Conservation (phyloP, 1,284 basidiomycete species). For the Takashimella koratensis region DNA sequence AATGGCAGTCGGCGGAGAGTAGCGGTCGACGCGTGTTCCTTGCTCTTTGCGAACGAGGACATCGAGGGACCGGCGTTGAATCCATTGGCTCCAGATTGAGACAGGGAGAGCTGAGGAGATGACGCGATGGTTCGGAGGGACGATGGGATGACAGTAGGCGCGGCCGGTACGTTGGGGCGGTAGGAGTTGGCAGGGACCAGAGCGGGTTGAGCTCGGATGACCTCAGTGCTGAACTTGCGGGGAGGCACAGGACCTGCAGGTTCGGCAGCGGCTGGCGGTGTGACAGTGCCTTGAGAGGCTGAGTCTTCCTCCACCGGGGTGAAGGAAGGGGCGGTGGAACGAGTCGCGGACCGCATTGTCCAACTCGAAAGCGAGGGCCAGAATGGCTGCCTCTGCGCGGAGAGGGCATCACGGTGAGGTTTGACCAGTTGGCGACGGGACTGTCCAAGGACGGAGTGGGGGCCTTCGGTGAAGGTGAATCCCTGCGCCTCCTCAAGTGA, state of each 20-base stretch:
- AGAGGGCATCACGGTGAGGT: not conserved
- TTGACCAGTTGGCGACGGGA: not conserved
- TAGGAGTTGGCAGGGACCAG: not conserved
- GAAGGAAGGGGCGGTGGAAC: not conserved
- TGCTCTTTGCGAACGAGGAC: not conserved
- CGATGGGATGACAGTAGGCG: not conserved
- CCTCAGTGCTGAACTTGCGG: not conserved
- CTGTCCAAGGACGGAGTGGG: not conserved
- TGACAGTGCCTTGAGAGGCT: not conserved
- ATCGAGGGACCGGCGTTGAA: not conserved
- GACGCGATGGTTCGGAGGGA: constrained; percentile 27
- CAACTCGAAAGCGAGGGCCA: constrained; percentile 10
- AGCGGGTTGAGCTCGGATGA: not conserved
- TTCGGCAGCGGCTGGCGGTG: not conserved
- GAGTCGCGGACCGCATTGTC: constrained; percentile 1
- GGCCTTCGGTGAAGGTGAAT: not conserved
- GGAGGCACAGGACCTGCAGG: not conserved
- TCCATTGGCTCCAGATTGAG: not conserved
- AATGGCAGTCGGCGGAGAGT: constrained; percentile 19
- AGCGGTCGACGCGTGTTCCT: not conserved
- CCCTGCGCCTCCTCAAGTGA: not conserved
- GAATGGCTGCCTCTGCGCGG: not conserved
- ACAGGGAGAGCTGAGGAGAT: constrained; percentile 17
- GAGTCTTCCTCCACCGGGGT: not conserved
- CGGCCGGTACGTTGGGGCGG: not conserved